Evolutionary conservation across 1,284 basidiomycete species (phyloP).

Genomic region (Gymnopus androsaceus): DNA sequence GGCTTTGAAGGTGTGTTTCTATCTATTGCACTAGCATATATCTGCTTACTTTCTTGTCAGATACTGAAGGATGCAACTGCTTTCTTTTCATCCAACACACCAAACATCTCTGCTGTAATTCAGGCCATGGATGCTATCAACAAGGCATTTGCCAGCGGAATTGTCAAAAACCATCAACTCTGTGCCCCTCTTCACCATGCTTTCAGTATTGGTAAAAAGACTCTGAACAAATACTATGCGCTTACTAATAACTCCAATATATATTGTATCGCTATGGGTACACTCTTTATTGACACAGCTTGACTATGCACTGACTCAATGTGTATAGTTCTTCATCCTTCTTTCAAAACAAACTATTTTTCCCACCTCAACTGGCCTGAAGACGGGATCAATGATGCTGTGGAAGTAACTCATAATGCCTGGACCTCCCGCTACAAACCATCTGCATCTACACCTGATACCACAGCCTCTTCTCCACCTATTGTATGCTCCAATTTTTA

Average conservation of each 20-base stretch:
- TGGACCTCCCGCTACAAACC: not conserved
- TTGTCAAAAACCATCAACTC: not conserved
- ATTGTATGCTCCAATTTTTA: too few species aligned
- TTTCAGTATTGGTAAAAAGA: conserved; percentile 13
- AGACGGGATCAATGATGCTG: not conserved
- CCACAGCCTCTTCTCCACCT: too few species aligned
- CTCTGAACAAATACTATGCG: conserved; percentile 17
- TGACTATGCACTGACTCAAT: not conserved
- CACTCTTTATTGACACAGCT: not conserved
- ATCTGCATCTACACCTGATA: too few species aligned
- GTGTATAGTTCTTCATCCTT: not conserved
- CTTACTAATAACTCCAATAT: conserved; percentile 16
- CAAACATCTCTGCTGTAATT: conserved; percentile 15
- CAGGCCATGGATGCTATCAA: conserved; percentile 16
- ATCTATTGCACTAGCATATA: too few species aligned
- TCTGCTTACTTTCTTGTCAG: not conserved
- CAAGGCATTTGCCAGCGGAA: conserved; percentile 8
- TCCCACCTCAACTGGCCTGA: not conserved
- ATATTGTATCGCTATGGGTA: conserved; percentile 20
- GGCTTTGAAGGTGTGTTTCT: not conserved
- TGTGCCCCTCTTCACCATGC: not conserved
- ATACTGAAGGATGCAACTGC: conserved; percentile 15
- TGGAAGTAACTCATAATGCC: not conserved
- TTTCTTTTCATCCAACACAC: conserved; percentile 11
- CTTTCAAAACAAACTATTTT: not conserved